Evolutionary conservation across 2,329 filamentous ascomycete genomes (phyloP).

Genomic region (Venturia oleaginea): DNA sequence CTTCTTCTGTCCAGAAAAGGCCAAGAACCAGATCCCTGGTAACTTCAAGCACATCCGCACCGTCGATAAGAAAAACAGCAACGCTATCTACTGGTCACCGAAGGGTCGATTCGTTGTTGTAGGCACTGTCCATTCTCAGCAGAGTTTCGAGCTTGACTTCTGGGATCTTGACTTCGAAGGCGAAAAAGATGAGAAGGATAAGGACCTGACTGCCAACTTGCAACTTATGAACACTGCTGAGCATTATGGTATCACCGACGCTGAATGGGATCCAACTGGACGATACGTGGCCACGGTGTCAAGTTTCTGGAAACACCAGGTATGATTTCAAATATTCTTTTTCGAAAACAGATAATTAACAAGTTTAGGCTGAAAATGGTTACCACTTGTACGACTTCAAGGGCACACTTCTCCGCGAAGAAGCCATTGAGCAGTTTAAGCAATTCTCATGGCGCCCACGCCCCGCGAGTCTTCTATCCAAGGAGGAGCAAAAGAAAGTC

Average conservation of each 20-base stretch:
- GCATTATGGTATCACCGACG: slow-evolving; percentile 95
- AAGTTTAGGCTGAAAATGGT: slow-evolving; percentile 85
- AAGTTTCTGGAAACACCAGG: slow-evolving; percentile 89
- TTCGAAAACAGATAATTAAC: background rate
- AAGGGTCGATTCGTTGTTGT: slow-evolving; percentile 91
- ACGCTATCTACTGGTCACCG: slow-evolving; percentile 98
- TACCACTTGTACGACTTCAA: slow-evolving; percentile 98
- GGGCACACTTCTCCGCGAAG: slow-evolving; percentile 79
- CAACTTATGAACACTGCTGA: slow-evolving; percentile 90
- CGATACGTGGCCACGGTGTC: slow-evolving; percentile 91
- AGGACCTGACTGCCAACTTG: slow-evolving; percentile 88
- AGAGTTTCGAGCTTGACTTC: slow-evolving; percentile 94
- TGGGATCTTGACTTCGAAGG: slow-evolving; percentile 97
- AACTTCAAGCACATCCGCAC: slow-evolving; percentile 97
- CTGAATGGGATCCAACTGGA: slow-evolving; percentile 96
- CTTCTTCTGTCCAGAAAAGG: slow-evolving; percentile 96
- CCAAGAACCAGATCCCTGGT: slow-evolving; percentile 64
- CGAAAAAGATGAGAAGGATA: slow-evolving; percentile 85
- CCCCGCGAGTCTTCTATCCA: slow-evolving; percentile 79
- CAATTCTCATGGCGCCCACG: slow-evolving; percentile 92
- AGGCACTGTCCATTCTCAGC: slow-evolving; percentile 83
- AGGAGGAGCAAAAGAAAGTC: slow-evolving; percentile 95
- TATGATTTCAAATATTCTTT: slow-evolving; percentile 43
- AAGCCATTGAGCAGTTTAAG: slow-evolving; percentile 94
- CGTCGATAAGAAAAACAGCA: slow-evolving; percentile 98